A percentile compares a stretch with the other conserved stretches of the same genome.
These are phyloP conservation scores for Phytophthora brassicae DNA, from an alignment of 352 stramenopile genomes.

Conservation along the genomic window DNA sequence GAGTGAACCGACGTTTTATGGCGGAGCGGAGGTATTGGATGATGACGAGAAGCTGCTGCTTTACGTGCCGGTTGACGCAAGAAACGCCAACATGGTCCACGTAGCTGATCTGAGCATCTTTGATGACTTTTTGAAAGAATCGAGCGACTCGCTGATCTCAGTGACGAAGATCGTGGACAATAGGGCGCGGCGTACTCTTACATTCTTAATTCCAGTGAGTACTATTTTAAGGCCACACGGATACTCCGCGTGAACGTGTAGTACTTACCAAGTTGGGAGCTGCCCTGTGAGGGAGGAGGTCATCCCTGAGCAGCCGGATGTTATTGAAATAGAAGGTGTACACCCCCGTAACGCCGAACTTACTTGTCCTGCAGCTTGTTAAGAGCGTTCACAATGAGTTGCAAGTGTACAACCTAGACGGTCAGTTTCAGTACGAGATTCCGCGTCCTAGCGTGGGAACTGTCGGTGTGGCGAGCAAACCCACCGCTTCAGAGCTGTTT, in stretches of 20 bases:
- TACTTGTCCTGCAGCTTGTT: constrained; percentile 77
- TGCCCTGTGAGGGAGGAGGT: constrained; percentile 72
- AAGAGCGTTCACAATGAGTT: constrained; percentile 83
- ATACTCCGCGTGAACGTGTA: constrained; percentile 81
- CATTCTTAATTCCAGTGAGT: constrained; percentile 87
- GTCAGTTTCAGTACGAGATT: constrained; percentile 77
- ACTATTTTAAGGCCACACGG: constrained; percentile 88
- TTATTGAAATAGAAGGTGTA: constrained; percentile 75
- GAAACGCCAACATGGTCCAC: constrained; percentile 90
- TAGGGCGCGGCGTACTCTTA: constrained; percentile 84
- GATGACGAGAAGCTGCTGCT: constrained; percentile 79
- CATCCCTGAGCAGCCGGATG: constrained; percentile 73
- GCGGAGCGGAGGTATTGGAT: constrained; percentile 69
- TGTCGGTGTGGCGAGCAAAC: constrained; percentile 68
- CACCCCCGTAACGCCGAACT: constrained; percentile 62
- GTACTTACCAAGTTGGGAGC: constrained; percentile 49
- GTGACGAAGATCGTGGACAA: constrained; percentile 86
- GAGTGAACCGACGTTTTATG: constrained; percentile 67
- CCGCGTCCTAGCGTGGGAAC: constrained; percentile 66
- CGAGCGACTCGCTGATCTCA: constrained; percentile 34
- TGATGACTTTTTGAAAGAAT: constrained; percentile 43
- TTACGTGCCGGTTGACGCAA: constrained; percentile 81
- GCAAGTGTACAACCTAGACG: constrained; percentile 76
- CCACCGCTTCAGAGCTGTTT: constrained; percentile 81
- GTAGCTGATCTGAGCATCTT: constrained; percentile 60